These are phyloP conservation scores for Scenedesmus sp. DNA, from an alignment of 163 green algal genomes.

Conservation along the genomic window DNA sequence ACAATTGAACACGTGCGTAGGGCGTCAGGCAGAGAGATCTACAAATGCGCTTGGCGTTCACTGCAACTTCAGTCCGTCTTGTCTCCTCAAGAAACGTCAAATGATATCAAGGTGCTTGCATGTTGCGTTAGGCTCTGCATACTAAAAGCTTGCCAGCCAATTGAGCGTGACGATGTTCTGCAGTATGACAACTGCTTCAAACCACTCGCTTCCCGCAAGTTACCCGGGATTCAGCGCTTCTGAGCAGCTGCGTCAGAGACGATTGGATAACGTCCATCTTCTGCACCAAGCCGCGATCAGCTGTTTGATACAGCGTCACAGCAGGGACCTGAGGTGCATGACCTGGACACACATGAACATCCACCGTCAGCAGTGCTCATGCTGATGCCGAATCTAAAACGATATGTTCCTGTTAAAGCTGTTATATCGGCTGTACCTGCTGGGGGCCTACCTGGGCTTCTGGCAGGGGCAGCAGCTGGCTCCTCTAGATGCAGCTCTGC, in stretches of 20 bases:
- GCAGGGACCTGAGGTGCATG: not conserved
- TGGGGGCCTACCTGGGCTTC: not conserved
- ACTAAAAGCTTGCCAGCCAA: not conserved
- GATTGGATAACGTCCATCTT: too few species aligned
- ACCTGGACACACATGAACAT: not conserved
- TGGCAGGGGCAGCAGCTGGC: slow-evolving; percentile 16
- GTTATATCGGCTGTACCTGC: slow-evolving; percentile 2
- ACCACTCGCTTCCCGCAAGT: not conserved
- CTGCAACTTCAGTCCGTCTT: not conserved
- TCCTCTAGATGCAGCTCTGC: not conserved
- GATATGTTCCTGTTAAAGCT: not conserved
- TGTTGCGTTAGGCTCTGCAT: not conserved
- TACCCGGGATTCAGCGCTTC: too few species aligned
- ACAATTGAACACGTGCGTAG: not conserved
- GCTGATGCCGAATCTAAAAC: not conserved
- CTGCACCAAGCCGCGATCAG: not conserved
- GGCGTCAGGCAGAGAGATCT: not conserved
- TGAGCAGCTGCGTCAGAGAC: too few species aligned
- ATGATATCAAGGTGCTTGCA: not conserved
- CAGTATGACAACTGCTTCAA: slow-evolving; percentile 10
- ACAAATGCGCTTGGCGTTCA: not conserved
- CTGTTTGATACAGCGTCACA: not conserved
- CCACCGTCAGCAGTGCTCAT: not conserved
- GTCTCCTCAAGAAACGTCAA: not conserved
- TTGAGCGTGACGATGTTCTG: not conserved